Percentiles rank a stretch among this genome's conserved stretches.
These are phyloP conservation scores for Setaria italica DNA, from an alignment of 202 grass and related monocot species.

Conservation along the genomic window DNA sequence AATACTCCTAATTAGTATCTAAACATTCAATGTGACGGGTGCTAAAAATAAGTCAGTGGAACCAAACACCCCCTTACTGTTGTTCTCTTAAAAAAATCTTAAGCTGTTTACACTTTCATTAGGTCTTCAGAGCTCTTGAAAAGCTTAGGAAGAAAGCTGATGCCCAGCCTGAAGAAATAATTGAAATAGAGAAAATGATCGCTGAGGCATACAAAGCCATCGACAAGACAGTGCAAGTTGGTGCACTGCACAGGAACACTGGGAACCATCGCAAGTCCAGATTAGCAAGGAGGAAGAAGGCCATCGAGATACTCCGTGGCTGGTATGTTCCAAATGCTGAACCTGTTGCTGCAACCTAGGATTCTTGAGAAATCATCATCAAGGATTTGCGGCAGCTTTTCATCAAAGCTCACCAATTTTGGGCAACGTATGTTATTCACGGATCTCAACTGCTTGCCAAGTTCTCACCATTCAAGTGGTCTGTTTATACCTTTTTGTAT, in stretches of 20 bases:
- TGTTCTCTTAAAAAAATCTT: not conserved
- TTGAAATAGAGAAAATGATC: slow-evolving; percentile 81
- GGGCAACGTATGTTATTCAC: slow-evolving; percentile 24
- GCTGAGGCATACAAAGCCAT: slow-evolving; percentile 79
- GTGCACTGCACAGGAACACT: slow-evolving; percentile 82
- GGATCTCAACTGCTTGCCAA: slow-evolving; percentile 16
- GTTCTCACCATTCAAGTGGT: slow-evolving; percentile 29
- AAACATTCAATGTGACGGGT: too few species aligned
- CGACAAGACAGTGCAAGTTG: slow-evolving; percentile 84
- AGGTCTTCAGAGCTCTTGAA: slow-evolving; percentile 68
- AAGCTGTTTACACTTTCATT: slow-evolving; percentile 36
- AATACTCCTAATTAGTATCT: too few species aligned
- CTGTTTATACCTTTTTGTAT: slow-evolving; percentile 40
- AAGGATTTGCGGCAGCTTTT: slow-evolving; percentile 32
- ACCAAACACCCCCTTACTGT: too few species aligned
- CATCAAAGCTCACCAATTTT: slow-evolving; percentile 43
- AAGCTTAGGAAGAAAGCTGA: slow-evolving; percentile 82
- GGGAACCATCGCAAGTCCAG: slow-evolving; percentile 86
- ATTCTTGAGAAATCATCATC: slow-evolving; percentile 36
- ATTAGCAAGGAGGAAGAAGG: slow-evolving; percentile 81
- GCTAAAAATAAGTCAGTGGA: too few species aligned
- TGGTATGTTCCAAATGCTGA: slow-evolving; percentile 74
- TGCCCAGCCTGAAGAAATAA: slow-evolving; percentile 77
- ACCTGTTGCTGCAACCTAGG: slow-evolving; percentile 46
- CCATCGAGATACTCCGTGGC: slow-evolving; percentile 77